phyloP scores from a whole-genome alignment of 306 rosid genomes.

The Gastrolobium villosum region DNA sequence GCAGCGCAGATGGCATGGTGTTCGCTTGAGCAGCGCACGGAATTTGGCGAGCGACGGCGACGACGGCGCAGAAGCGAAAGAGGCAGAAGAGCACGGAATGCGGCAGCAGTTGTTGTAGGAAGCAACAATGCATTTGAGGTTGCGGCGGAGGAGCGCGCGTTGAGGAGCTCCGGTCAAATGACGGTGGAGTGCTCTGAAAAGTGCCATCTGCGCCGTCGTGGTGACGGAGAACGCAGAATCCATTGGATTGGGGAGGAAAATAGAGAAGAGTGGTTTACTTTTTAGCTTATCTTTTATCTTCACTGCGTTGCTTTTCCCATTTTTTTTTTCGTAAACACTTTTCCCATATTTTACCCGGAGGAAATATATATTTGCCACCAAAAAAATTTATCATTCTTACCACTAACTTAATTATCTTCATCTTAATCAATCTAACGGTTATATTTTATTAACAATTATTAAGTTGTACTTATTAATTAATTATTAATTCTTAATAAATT shows the following conservation, averaged over 20 bases:
- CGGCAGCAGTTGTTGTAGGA: slow-evolving; percentile 38
- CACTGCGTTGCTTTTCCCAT: too few species aligned
- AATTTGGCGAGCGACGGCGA: slow-evolving; percentile 52
- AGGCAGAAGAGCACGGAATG: slow-evolving; percentile 31
- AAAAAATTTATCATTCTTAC: too few species aligned
- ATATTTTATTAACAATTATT: too few species aligned
- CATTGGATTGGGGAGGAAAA: slow-evolving; percentile 52
- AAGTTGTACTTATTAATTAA: too few species aligned
- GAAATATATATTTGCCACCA: too few species aligned
- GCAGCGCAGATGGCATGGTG: slow-evolving; percentile 56
- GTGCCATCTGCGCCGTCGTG: slow-evolving; percentile 56
- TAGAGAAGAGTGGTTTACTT: neutral
- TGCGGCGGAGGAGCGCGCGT: slow-evolving; percentile 53
- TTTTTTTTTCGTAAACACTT: too few species aligned
- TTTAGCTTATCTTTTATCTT: neutral
- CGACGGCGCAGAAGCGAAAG: slow-evolving; percentile 30
- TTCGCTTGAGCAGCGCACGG: slow-evolving; percentile 42
- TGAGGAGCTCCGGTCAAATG: slow-evolving; percentile 52
- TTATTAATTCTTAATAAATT: too few species aligned
- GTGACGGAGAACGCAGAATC: slow-evolving; percentile 64
- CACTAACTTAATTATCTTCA: too few species aligned
- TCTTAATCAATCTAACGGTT: too few species aligned
- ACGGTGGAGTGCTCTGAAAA: slow-evolving; percentile 66
- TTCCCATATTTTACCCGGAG: too few species aligned
- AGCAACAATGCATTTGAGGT: slow-evolving; percentile 47